phyloP scores from a whole-genome alignment of 1,139 yeast genomes.

The Geotrichum reessii region DNA sequence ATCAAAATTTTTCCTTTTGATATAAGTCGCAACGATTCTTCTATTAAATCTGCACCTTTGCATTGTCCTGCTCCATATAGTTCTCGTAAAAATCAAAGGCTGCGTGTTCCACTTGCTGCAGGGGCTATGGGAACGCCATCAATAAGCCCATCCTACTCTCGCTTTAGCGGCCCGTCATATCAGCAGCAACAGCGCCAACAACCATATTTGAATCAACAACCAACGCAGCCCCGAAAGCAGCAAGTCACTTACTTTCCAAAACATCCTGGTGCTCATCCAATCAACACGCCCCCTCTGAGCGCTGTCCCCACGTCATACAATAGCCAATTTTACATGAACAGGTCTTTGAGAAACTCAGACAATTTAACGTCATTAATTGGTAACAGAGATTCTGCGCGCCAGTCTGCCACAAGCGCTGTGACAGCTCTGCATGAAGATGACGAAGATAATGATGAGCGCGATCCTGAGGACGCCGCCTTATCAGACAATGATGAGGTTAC shows the following conservation, averaged over 20 bases:
- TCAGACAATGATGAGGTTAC: slow-evolving; percentile 26
- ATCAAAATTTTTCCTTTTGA: slow-evolving; percentile 15
- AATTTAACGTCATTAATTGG: not conserved
- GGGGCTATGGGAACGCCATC: not conserved
- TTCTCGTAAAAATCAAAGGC: slow-evolving; percentile 10
- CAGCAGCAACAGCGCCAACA: not conserved
- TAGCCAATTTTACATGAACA: slow-evolving; percentile 1
- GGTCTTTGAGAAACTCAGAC: slow-evolving; percentile 6
- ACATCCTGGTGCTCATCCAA: not conserved
- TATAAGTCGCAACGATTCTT: slow-evolving; percentile 6
- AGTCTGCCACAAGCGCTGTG: not conserved
- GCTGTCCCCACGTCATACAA: slow-evolving; percentile 11
- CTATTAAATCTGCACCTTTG: slow-evolving; percentile 20
- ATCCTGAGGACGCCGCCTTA: slow-evolving; percentile 32
- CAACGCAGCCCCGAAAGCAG: not conserved
- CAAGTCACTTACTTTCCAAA: not conserved
- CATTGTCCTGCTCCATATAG: slow-evolving; percentile 14
- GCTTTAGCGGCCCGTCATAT: not conserved
- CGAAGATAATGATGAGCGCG: slow-evolving; percentile 26
- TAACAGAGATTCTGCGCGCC: not conserved
- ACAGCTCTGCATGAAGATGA: slow-evolving; percentile 12
- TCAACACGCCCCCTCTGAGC: slow-evolving; percentile 7
- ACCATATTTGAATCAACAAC: not conserved
- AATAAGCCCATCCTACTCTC: not conserved
- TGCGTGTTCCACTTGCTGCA: slow-evolving; percentile 6